Evolutionary conservation across 371 early-diverging fungal genomes (phyloP), one percentile per base, ranked within the genome.

Genomic region (Apophysomyces sp.): DNA sequence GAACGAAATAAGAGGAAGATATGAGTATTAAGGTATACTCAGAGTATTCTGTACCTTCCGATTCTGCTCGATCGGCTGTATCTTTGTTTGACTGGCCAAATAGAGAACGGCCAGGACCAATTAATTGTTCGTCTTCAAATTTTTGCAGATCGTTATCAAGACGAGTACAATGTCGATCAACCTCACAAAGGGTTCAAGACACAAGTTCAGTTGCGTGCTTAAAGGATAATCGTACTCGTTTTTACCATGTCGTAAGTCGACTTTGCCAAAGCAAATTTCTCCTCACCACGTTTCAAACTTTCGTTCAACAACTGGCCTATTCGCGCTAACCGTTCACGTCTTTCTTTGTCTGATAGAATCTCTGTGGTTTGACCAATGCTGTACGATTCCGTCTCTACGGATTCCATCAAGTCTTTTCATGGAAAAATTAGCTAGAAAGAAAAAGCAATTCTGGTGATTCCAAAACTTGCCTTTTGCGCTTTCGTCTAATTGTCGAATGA

Each of bases 161-260:
- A 28, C 90, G 81, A n/a, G 92, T 81, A 44, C 95, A 92, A 67
- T 95, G 94, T 63, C 93, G 84, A 68, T 98, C 98, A 2, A 93
- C 89, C 92, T 92, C 68, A 21, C 13, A 16, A 53, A 44, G 1
- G 16, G n/a, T 44, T 21, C 8, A 21, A 44, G n/a, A 58, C 44
- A 36, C 53, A 15, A 31, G 31, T 21, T 51, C 11, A 44, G 31
- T 37, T 13, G 15, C 49, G 29, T 18, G 27, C 18, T 15, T 16
- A 12, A 29, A 28, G n/a, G n/a, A n/a, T n/a, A n/a, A n/a, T n/a
- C n/a, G n/a, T n/a, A n/a, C n/a, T n/a, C n/a, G n/a, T n/a, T n/a
- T n/a, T 15, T 78, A 95, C 97, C 61, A 92, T 82, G 61, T 98
- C 96, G 67, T 94, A 98, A 1, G 95, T 96, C 52, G 95, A 91